Base-by-base conservation (phyloP, 768 basidiomycete genomes). In the Suillus occidentalis region DNA sequence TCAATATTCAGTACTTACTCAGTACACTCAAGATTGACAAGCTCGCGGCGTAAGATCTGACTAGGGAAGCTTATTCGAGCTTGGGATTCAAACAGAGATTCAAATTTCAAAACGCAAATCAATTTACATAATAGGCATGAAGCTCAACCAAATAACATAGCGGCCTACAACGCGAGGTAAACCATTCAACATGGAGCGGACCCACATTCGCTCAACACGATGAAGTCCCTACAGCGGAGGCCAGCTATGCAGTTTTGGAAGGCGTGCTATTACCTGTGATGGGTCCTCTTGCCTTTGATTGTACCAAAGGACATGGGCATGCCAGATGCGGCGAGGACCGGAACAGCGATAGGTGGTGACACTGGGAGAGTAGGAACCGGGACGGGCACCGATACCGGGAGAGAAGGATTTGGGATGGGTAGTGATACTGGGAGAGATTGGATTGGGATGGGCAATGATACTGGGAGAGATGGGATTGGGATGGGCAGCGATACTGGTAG, bases 131-230 rank as follows among this genome's bases (percentile, higher is more conserved):
- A 39, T 12, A 58, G 37, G 37, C 37, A 58, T 20, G 6, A 55
- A 2, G 16, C 22, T 40, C 22, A 39, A 39, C 57, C 16, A 58
- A 25, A 25, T 25, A 39, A 20, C 57, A 58, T 39, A 58, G 16
- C 57, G 57, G 57, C 16, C 37, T 40, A 39, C 57, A 25, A 58
- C 57, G 22, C 57, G 57, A 40, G 57, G 57, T 58, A 58, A 58
- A 58, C 53, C 25, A 40, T 58, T 39, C 57, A 25, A 58, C 37
- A 39, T 9, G 36, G 57, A 58, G 57, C 57, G 22, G 37, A 25
- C 57, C 37, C 57, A 58, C 37, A 58, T 39, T 16, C 57, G 9
- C 36, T 58, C 57, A 58, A 58, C 57, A 20, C 2, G 37, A 39
- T 22, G 16, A 40, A 39, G 53, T 55, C 53, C 31, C 53, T 55